A percentile compares a stretch with the other conserved stretches of the same genome.
These are phyloP conservation scores for Neospermospora avenae DNA, from an alignment of 2,329 filamentous ascomycete species.

Conservation along the genomic window DNA sequence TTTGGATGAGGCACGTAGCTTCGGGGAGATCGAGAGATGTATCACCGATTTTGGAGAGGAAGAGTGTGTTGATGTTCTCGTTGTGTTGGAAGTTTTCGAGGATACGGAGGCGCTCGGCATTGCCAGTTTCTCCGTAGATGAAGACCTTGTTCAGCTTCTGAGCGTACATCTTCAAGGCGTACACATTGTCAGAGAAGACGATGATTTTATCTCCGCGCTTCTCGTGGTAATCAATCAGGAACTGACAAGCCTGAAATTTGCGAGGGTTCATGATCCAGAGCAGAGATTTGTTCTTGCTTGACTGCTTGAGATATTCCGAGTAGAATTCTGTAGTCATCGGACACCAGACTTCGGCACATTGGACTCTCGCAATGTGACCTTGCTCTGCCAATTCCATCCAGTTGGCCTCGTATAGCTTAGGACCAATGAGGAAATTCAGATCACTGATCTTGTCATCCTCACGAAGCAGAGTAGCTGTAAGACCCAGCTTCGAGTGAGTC, in stretches of 20 bases:
- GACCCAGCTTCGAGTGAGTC: constrained; percentile 88
- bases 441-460: constrained; percentile 99
- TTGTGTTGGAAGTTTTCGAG: constrained; percentile 96
- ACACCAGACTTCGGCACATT: constrained; percentile 98
- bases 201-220: constrained; percentile 95
- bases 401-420: constrained; percentile 96
- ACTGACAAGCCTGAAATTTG: constrained; percentile 97
- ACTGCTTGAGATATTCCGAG: constrained; percentile 79
- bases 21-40: constrained; percentile 97
- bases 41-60: constrained; percentile 95
- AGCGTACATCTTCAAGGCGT: constrained; percentile 83
- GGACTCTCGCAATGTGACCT: constrained; percentile 93
- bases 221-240: constrained; percentile 97
- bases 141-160: constrained; percentile 80
- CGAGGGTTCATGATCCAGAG: constrained; percentile 97
- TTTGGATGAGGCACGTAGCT: constrained; percentile 94
- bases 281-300: constrained; percentile 61
- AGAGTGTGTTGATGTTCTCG: constrained; percentile 83
- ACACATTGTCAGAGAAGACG: constrained; percentile 97
- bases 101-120: constrained; percentile 80
- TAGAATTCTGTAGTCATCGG: constrained; percentile 99
- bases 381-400: constrained; percentile 99
- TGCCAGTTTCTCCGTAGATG: constrained; percentile 85
- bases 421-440: constrained; percentile 94
- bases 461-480: constrained; percentile 89